A percentile compares a stretch with the other conserved stretches of the same genome.
These are phyloP conservation scores for Conringia planisiliqua DNA, from an alignment of 345 rosid species.

Conservation along the genomic window DNA sequence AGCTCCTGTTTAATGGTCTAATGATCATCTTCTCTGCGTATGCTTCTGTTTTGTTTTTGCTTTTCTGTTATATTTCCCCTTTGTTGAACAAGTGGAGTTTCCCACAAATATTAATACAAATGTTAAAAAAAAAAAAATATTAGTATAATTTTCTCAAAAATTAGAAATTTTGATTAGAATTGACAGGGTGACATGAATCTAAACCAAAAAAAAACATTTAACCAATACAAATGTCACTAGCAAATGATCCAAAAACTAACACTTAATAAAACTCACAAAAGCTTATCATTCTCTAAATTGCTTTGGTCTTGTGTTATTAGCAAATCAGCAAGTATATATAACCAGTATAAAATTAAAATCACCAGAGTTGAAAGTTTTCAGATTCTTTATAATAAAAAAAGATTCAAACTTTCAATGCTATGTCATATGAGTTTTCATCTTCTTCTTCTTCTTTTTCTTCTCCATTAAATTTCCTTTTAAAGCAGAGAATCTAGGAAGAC, in stretches of 20 bases:
- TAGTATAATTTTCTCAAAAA: background rate
- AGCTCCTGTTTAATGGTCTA: too few species aligned
- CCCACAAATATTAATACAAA: too few species aligned
- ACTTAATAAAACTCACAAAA: background rate
- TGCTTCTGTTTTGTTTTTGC: too few species aligned
- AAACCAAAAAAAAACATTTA: background rate
- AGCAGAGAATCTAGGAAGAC: slow-evolving; percentile 68
- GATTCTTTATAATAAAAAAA: background rate
- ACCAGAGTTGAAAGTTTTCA: background rate
- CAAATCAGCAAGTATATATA: background rate
- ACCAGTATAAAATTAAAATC: background rate
- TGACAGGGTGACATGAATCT: background rate
- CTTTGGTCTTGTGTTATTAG: background rate
- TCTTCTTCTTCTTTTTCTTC: slow-evolving; percentile 73
- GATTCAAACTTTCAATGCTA: background rate
- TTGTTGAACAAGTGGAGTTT: too few species aligned
- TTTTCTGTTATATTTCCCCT: too few species aligned
- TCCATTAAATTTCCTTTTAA: slow-evolving; percentile 47
- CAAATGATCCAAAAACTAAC: background rate
- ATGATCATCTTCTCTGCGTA: too few species aligned
- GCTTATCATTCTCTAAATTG: background rate
- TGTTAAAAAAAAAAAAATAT: too few species aligned
- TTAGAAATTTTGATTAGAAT: background rate
- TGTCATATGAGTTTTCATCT: slow-evolving; percentile 34
- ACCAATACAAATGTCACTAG: background rate